Evolutionary conservation across 108 stramenopile species (phyloP).

Genomic region (Epithemia pelagica): DNA sequence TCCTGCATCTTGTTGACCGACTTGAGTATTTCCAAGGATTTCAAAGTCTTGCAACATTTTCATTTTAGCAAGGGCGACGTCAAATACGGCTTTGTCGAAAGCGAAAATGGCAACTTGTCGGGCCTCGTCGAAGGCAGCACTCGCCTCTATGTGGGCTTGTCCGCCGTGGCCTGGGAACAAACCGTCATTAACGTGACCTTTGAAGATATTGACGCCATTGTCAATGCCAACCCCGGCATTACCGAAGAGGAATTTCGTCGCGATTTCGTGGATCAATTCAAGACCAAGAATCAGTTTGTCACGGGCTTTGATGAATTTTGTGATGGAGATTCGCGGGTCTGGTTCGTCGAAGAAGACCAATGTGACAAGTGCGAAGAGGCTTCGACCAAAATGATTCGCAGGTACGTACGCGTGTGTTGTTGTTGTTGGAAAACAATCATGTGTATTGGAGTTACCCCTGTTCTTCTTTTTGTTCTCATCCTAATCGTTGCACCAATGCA

Average conservation of each 20-base stretch:
- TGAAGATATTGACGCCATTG: neutral
- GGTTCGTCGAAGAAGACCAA: neutral
- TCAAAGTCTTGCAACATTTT: neutral
- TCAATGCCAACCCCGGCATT: neutral
- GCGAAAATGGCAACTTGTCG: neutral
- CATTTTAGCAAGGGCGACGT: neutral
- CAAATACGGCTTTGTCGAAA: neutral
- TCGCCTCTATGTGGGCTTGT: neutral
- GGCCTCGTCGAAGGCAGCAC: neutral
- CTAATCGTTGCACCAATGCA: no score
- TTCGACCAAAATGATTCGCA: neutral
- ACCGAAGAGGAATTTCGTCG: neutral
- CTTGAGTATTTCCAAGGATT: neutral
- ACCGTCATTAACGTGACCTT: neutral
- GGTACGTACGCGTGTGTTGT: no score
- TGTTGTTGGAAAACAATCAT: no score
- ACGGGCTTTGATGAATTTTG: constrained; percentile 6
- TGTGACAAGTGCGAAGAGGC: neutral
- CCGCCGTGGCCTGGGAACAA: neutral
- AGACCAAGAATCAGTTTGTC: neutral
- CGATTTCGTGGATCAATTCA: neutral
- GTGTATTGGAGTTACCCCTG: no score
- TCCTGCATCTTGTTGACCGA: neutral
- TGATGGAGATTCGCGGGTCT: neutral
- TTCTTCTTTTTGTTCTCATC: no score